phyloP scores from a whole-genome alignment of 192 early-diverging fungal species.

The Backusella parvicylindrica region DNA sequence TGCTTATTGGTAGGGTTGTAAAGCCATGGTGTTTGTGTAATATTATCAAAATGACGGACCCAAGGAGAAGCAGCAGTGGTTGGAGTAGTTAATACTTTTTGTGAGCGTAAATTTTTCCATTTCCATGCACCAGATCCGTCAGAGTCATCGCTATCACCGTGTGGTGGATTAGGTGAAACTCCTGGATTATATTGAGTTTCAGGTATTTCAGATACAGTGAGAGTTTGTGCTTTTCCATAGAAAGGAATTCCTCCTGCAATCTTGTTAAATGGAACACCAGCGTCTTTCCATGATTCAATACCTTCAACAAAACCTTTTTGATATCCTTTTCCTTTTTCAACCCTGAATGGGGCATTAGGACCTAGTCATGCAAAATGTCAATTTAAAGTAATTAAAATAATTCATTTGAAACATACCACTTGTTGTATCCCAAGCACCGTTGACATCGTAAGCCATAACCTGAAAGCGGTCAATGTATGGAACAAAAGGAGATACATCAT shows the following conservation, averaged over 20 bases:
- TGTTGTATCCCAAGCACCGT: conserved; percentile 51
- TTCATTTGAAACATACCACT: too few relatives aligned
- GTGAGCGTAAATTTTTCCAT: conserved; percentile 58
- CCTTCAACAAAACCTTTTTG: conserved; percentile 43
- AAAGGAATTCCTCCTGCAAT: conserved; percentile 61
- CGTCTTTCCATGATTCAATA: conserved; percentile 50
- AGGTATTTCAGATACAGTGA: conserved; percentile 20
- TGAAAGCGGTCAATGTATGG: conserved; percentile 59
- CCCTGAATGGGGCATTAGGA: conserved; percentile 43
- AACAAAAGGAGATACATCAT: conserved; percentile 59
- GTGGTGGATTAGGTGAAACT: conserved; percentile 32
- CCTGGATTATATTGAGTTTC: conserved; percentile 5
- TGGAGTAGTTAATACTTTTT: conserved; percentile 43
- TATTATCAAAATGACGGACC: conserved; percentile 59
- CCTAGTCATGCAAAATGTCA: too few relatives aligned
- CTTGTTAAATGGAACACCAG: conserved; percentile 55
- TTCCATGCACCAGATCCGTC: conserved; percentile 65
- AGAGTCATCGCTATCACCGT: conserved; percentile 50
- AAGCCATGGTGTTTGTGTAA: conserved; percentile 67
- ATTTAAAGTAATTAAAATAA: too few relatives aligned
- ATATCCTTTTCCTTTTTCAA: conserved; percentile 23
- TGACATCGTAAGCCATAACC: conserved; percentile 64
- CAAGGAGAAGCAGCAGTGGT: conserved; percentile 55
- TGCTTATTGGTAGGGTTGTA: conserved; percentile 53
- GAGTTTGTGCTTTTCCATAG: conserved; percentile 48